phyloP scores from a whole-genome alignment of 805 yeast species.

The Candida pini region DNA sequence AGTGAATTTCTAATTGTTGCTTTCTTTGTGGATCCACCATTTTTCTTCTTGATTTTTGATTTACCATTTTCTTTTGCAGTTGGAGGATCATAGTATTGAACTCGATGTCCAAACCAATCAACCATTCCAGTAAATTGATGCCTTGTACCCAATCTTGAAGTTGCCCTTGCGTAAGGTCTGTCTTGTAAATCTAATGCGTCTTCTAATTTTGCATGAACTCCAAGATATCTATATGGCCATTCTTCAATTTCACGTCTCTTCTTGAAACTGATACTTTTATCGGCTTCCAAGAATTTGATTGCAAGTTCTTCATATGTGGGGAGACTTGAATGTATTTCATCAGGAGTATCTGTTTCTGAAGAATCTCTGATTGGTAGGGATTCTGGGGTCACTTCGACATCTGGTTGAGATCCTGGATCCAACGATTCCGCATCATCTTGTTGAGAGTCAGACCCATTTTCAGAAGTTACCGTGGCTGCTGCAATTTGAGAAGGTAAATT shows the following conservation, averaged over 20 bases:
- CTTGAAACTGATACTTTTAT: conserved; percentile 33
- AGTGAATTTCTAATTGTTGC: conserved; percentile 21
- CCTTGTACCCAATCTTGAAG: conserved; percentile 67
- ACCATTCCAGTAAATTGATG: conserved; percentile 66
- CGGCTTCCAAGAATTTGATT: conserved; percentile 43
- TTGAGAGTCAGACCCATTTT: neutral
- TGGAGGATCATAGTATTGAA: conserved; percentile 54
- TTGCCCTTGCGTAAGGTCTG: conserved; percentile 75
- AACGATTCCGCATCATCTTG: conserved; percentile 1
- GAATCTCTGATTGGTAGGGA: neutral
- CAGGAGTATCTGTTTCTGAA: neutral
- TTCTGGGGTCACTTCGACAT: neutral
- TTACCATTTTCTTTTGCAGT: conserved; percentile 15
- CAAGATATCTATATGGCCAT: conserved; percentile 79
- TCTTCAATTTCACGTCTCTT: conserved; percentile 56
- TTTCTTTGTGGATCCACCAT: conserved; percentile 10
- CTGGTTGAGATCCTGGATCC: neutral
- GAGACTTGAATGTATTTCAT: conserved; percentile 10
- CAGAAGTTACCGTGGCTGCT: conserved; percentile 9
- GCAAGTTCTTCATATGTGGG: conserved; percentile 59
- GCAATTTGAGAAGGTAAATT: conserved; percentile 22
- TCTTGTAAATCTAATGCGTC: conserved; percentile 76
- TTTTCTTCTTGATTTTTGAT: conserved; percentile 13
- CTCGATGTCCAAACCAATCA: conserved; percentile 59
- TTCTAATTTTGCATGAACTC: conserved; percentile 66